Conservation (phyloP, 1,284 basidiomycete species). For the Ceratobasidium sp. region DNA sequence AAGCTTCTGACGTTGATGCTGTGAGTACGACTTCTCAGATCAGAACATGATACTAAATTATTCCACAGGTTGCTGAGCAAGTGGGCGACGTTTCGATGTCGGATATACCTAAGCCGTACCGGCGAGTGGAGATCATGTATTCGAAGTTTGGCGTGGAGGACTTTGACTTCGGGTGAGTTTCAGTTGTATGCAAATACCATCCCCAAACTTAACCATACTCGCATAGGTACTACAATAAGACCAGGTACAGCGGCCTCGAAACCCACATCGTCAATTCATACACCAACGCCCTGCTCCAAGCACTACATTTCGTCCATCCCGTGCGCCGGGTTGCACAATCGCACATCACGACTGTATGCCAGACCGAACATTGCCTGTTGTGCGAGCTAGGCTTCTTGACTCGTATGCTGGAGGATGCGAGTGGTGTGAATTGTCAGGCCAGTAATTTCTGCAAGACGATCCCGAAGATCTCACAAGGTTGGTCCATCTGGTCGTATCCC, state of each 20-base stretch:
- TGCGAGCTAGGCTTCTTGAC: slow-evolving; percentile 97
- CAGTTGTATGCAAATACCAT: neutral
- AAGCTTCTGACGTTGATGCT: slow-evolving; percentile 28
- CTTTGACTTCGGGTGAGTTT: slow-evolving; percentile 91
- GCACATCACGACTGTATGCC: slow-evolving; percentile 89
- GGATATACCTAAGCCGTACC: slow-evolving; percentile 85
- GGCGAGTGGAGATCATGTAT: slow-evolving; percentile 96
- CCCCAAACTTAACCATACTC: slow-evolving; percentile 23
- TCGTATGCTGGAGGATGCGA: slow-evolving; percentile 95
- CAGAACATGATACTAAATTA: neutral
- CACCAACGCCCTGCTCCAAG: slow-evolving; percentile 92
- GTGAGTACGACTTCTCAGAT: slow-evolving; percentile 3
- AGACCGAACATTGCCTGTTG: slow-evolving; percentile 88
- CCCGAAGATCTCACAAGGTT: slow-evolving; percentile 78
- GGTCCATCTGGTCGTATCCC: slow-evolving; percentile 29
- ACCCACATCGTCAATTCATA: slow-evolving; percentile 98
- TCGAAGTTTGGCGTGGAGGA: slow-evolving; percentile 99
- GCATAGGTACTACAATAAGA: slow-evolving; percentile 89
- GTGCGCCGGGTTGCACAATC: slow-evolving; percentile 87
- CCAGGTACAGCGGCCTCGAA: slow-evolving; percentile 90
- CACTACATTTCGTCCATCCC: slow-evolving; percentile 85
- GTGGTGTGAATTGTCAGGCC: slow-evolving; percentile 94
- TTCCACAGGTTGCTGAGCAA: slow-evolving; percentile 23
- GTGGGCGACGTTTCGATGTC: slow-evolving; percentile 42
- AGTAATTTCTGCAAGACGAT: slow-evolving; percentile 97